Evolutionary conservation across 371 early-diverging fungal species (phyloP), one percentile per base, ranked within the genome.

Genomic region (Mucor circinelloides): DNA sequence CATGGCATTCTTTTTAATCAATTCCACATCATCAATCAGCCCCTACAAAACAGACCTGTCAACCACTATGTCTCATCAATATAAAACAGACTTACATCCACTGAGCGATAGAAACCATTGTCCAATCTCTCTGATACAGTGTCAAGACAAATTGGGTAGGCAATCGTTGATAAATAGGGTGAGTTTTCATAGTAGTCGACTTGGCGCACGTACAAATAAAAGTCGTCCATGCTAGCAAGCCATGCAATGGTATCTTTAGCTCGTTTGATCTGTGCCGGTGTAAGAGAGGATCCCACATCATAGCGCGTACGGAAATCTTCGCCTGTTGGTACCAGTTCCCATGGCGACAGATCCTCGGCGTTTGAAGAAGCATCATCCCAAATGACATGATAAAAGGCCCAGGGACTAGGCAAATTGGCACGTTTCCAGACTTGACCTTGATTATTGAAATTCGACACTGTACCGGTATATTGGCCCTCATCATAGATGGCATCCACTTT

Each of bases 111-210:
- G 66, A 85, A 92, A 6, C 78, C 73, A 64, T 79, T 86, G 0
- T 75, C 60, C 8, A 92, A 58, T 28, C 93, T 83, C 32, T 86
- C 83, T 6, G 65, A 54, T 15, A 93, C 79, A 31, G 85, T 81
- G 36, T 86, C 81, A 25, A 93, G 66, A 55, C 90, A 90, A 23
- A 91, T 87, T 0, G 93, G 93, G 46, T 93, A 91, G 0, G 93
- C 89, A 28, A 93, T 76, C 32, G 81, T 66, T 12, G 83, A 71
- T 44, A 89, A 75, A 73, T 93, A 93, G 42, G 86, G 81, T 0
- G 89, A 85, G 56, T 90, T 90, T 9, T 76, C 80, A 57, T 75
- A 83, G 66, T 85, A 89, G 60, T 91, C 88, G 17, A 93, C 93
- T 60, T 86, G 83, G 1, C 82, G 78, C 23, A 88, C 85, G 74